A percentile compares a stretch with the other conserved stretches of the same genome.
Evolutionary conservation across 2,329 filamentous ascomycete genomes (phyloP).

Genomic region (Sarocladium kiliense): DNA sequence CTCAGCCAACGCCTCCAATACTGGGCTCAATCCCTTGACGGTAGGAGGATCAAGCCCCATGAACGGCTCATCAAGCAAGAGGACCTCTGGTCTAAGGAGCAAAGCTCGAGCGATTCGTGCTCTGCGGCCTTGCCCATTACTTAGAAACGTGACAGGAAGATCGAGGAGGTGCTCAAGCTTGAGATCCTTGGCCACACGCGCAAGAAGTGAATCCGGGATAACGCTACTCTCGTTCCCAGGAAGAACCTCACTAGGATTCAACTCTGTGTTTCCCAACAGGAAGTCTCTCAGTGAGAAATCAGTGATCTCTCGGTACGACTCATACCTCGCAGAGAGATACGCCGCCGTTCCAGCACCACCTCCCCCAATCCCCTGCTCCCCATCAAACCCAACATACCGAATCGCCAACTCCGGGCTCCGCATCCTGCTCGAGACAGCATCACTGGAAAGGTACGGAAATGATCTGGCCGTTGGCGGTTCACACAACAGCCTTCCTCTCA

Average conservation of each 20-base stretch:
- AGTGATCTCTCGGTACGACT: conserved; percentile 77
- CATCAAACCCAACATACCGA: conserved; percentile 86
- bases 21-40: conserved; percentile 61
- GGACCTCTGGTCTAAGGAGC: conserved; percentile 69
- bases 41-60: conserved; percentile 92
- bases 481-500: conserved; percentile 71
- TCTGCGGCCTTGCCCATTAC: conserved; percentile 86
- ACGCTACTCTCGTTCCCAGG: conserved; percentile 40
- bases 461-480: conserved; percentile 69
- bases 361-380: conserved; percentile 55
- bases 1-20: conserved; percentile 65
- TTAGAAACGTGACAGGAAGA: conserved; percentile 83
- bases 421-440: conserved; percentile 50
- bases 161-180: conserved; percentile 63
- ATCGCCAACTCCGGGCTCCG: conserved; percentile 64
- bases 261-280: conserved; percentile 72
- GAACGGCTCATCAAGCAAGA: conserved; percentile 90
- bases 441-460: conserved; percentile 71
- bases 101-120: conserved; percentile 85
- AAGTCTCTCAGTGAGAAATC: conserved; percentile 84
- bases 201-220: conserved; percentile 46
- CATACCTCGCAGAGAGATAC: conserved; percentile 86
- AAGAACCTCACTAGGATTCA: conserved; percentile 59
- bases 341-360: conserved; percentile 59
- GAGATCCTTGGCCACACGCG: conserved; percentile 64